phyloP scores from a whole-genome alignment of 2,329 filamentous ascomycete species.

The Venturia nashicola region DNA sequence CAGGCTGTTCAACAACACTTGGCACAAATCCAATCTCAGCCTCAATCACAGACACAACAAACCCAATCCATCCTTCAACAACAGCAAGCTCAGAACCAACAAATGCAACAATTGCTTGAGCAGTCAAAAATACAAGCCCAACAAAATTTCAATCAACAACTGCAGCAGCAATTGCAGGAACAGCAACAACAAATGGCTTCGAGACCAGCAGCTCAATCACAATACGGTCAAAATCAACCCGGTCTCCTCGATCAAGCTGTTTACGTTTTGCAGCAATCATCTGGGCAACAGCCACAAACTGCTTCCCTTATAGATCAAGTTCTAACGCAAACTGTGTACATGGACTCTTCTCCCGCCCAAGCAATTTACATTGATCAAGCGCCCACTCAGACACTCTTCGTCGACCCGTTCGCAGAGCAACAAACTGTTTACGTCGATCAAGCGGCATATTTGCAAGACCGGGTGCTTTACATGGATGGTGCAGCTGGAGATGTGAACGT shows the following conservation, averaged over 20 bases:
- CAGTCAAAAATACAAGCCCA: background rate
- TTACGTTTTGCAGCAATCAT: background rate
- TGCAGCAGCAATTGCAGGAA: background rate
- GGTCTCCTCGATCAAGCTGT: background rate
- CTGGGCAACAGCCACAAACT: background rate
- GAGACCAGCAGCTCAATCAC: background rate
- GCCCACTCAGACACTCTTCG: background rate
- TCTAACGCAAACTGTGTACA: background rate
- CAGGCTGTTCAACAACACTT: background rate
- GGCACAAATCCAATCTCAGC: background rate
- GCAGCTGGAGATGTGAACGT: background rate
- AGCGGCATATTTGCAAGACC: background rate
- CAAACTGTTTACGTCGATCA: background rate
- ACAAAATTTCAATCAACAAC: background rate
- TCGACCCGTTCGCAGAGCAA: background rate
- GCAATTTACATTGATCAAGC: background rate
- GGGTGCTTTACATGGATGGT: background rate
- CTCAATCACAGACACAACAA: background rate
- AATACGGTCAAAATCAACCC: background rate
- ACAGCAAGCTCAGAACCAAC: background rate
- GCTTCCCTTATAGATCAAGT: background rate
- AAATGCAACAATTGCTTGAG: background rate
- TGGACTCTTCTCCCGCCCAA: background rate
- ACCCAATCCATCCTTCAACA: conserved; percentile 11
- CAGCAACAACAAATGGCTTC: background rate